phyloP scores from a whole-genome alignment of 2,329 filamentous ascomycete genomes.

The Triangularia setosa region DNA sequence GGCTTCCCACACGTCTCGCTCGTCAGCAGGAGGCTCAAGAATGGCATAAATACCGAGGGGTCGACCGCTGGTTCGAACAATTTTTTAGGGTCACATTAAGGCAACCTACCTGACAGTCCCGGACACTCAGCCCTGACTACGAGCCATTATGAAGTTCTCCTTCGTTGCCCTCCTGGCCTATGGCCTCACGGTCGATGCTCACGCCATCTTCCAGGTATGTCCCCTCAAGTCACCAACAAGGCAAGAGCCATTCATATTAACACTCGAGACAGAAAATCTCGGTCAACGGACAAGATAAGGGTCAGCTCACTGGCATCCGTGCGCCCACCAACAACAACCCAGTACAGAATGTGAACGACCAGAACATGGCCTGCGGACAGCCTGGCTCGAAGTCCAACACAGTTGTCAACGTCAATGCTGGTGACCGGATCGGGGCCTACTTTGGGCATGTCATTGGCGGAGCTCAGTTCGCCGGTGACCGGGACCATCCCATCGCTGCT shows the following conservation, averaged over 20 bases:
- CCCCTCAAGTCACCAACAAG: not conserved
- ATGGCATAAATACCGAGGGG: constrained; percentile 16
- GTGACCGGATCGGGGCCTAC: constrained; percentile 48
- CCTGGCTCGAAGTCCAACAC: constrained; percentile 38
- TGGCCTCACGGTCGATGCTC: constrained; percentile 36
- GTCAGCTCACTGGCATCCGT: constrained; percentile 43
- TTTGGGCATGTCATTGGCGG: constrained; percentile 54
- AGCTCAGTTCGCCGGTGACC: constrained; percentile 45
- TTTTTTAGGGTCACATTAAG: constrained; percentile 7
- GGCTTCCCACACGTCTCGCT: not conserved
- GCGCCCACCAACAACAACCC: constrained; percentile 51
- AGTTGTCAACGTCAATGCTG: constrained; percentile 47
- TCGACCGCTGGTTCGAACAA: not conserved
- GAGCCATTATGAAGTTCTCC: constrained; percentile 37
- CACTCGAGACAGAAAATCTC: constrained; percentile 37
- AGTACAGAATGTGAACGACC: constrained; percentile 45
- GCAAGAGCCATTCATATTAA: not conserved
- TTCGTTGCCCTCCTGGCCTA: constrained; percentile 32
- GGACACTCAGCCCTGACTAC: not conserved
- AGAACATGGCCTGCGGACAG: constrained; percentile 48
- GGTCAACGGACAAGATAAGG: constrained; percentile 43
- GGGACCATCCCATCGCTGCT: constrained; percentile 51
- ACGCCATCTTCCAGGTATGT: constrained; percentile 42
- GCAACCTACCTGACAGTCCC: not conserved
- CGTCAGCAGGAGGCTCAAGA: not conserved